Conservation (phyloP, 306 rosid species). For the Vigna nakashimae region DNA sequence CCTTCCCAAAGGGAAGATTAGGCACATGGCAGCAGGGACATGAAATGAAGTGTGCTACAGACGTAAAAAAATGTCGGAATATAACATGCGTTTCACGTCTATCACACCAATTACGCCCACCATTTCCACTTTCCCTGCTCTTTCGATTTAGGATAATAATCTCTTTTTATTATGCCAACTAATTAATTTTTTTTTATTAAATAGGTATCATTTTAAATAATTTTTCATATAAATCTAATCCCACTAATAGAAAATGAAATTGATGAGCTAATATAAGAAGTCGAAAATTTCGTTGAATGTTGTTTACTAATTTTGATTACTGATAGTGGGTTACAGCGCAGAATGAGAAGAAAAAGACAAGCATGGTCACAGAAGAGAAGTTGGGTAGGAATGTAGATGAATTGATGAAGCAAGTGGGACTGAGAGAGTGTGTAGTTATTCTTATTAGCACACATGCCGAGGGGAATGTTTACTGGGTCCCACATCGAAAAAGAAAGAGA, state of each 20-base stretch:
- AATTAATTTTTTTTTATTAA: too few species aligned
- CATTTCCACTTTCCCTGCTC: too few species aligned
- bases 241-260: neutral
- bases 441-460: conserved; percentile 69
- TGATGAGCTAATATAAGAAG: too few species aligned
- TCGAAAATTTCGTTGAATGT: too few species aligned
- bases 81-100: too few species aligned
- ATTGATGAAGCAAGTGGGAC: conserved; percentile 59
- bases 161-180: too few species aligned
- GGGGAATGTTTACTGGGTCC: conserved; percentile 72
- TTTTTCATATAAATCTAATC: neutral
- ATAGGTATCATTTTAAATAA: neutral
- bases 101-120: too few species aligned
- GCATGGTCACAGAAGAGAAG: neutral
- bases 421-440: conserved; percentile 43
- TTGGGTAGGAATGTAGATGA: conserved; percentile 39
- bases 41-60: too few species aligned
- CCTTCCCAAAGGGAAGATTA: too few species aligned
- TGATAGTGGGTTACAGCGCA: conserved; percentile 56
- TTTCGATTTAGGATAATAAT: too few species aligned
- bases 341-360: neutral
- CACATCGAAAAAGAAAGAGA: neutral
- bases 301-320: neutral
- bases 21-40: too few species aligned
- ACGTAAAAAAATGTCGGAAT: too few species aligned